Percentiles rank a stretch among this genome's conserved stretches.
phyloP scores from a whole-genome alignment of 371 early-diverging fungal genomes.

The Circinella minor region DNA sequence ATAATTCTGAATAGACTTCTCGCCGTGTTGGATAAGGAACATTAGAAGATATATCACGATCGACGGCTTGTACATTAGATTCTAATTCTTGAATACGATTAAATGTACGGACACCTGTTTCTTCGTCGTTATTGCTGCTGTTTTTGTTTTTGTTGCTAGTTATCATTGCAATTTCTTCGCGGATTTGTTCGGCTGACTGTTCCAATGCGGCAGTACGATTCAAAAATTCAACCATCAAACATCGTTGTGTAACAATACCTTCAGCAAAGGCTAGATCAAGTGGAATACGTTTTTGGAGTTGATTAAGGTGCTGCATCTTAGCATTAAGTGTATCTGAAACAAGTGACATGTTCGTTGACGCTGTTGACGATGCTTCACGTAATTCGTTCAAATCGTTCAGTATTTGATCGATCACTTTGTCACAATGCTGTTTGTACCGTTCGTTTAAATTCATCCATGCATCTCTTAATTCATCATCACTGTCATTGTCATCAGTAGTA shows the following conservation, averaged over 20 bases:
- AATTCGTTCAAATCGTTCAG: constrained; percentile 24
- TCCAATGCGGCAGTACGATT: constrained; percentile 40
- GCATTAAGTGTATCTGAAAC: constrained; percentile 28
- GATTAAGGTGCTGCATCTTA: constrained; percentile 24
- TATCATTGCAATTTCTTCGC: constrained; percentile 44
- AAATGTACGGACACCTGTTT: constrained; percentile 29
- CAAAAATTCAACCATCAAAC: constrained; percentile 41
- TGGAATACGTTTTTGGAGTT: constrained; percentile 17
- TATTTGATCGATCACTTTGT: constrained; percentile 18
- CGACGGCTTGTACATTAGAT: constrained; percentile 24
- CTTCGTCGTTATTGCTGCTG: constrained; percentile 6
- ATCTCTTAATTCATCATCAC: not conserved
- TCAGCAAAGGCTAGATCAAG: constrained; percentile 39
- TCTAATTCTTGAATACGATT: constrained; percentile 29
- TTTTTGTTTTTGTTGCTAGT: constrained; percentile 13
- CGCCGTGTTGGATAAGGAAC: constrained; percentile 44
- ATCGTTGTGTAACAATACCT: constrained; percentile 42
- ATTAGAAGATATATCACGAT: constrained; percentile 31
- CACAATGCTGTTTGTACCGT: constrained; percentile 23
- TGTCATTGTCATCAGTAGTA: constrained; percentile 10
- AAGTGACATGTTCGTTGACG: not conserved
- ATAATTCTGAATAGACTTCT: not conserved
- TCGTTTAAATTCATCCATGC: constrained; percentile 16
- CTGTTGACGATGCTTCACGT: constrained; percentile 10
- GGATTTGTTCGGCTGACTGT: constrained; percentile 46